Conservation (phyloP, 441 rosid genomes). For the Capsella rubella region DNA sequence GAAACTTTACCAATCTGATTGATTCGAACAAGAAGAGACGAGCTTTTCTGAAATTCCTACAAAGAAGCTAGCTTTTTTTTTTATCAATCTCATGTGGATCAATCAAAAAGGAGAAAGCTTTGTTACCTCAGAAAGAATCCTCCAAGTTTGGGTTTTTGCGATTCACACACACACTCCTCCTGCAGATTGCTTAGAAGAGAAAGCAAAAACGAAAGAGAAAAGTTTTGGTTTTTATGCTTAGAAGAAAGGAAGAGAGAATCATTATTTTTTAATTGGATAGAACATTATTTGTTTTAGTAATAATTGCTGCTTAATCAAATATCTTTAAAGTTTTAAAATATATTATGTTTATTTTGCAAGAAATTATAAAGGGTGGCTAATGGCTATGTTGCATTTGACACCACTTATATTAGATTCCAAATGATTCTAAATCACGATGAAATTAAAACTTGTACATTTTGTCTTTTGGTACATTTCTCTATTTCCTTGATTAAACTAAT, state of each 20-base stretch:
- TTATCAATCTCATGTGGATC: not conserved
- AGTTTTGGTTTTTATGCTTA: slow-evolving; percentile 26
- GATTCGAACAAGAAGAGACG: not conserved
- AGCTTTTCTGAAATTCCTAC: not conserved
- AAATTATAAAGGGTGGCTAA: no score
- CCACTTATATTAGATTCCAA: no score
- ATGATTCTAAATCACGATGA: no score
- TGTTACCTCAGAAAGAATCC: slow-evolving; percentile 34
- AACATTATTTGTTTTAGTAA: not conserved
- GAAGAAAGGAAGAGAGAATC: slow-evolving; percentile 11
- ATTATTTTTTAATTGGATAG: not conserved
- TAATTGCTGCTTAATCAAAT: slow-evolving; percentile 7
- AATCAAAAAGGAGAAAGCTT: not conserved
- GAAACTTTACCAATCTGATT: not conserved
- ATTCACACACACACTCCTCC: not conserved
- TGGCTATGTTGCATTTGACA: no score
- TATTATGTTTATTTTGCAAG: not conserved
- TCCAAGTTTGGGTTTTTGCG: slow-evolving; percentile 23
- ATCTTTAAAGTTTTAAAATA: slow-evolving; percentile 2
- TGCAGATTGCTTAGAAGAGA: slow-evolving; percentile 16
- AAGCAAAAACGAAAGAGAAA: not conserved
- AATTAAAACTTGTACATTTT: not conserved
- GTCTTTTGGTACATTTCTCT: slow-evolving; percentile 20
- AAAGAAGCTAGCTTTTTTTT: not conserved
- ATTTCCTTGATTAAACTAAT: not conserved